Evolutionary conservation across 2,329 filamentous ascomycete species (phyloP).

Genomic region (Phyllosticta ampelicida): DNA sequence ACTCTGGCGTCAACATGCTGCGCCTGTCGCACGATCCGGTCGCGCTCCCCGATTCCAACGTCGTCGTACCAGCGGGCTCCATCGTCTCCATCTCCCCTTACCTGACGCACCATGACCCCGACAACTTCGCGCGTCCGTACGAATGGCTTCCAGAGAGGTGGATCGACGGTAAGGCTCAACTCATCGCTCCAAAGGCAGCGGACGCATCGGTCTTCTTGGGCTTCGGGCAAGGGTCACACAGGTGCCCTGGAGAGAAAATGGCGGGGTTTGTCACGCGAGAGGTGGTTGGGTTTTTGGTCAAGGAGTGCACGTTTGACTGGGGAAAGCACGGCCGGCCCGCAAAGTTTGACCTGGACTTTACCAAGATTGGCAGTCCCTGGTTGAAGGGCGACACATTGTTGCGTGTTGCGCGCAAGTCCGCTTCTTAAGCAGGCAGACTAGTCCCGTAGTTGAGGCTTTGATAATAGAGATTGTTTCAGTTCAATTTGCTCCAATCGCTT

Average conservation of each 20-base stretch:
- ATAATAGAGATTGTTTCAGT: neutral
- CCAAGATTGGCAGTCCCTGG: neutral
- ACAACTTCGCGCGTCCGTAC: constrained; percentile 19
- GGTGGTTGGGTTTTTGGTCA: neutral
- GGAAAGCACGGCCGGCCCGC: neutral
- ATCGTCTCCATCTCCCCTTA: constrained; percentile 24
- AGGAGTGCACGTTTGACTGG: neutral
- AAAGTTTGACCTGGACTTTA: neutral
- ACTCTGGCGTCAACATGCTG: neutral
- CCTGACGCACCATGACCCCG: constrained; percentile 19
- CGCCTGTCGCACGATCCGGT: neutral
- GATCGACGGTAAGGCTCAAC: constrained; percentile 12
- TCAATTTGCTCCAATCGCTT: neutral
- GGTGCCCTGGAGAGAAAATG: neutral
- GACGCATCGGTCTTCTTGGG: neutral
- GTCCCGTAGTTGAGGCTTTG: neutral
- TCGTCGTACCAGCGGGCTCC: neutral
- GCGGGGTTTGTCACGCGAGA: neutral
- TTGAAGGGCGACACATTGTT: neutral
- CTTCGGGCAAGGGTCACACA: neutral
- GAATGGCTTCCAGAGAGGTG: constrained; percentile 26
- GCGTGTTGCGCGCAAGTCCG: neutral
- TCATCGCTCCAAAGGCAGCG: neutral
- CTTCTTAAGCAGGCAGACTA: neutral
- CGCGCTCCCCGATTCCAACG: neutral